Base-by-base conservation (phyloP, 768 basidiomycete species). In the Gelatoporia subvermispora region DNA sequence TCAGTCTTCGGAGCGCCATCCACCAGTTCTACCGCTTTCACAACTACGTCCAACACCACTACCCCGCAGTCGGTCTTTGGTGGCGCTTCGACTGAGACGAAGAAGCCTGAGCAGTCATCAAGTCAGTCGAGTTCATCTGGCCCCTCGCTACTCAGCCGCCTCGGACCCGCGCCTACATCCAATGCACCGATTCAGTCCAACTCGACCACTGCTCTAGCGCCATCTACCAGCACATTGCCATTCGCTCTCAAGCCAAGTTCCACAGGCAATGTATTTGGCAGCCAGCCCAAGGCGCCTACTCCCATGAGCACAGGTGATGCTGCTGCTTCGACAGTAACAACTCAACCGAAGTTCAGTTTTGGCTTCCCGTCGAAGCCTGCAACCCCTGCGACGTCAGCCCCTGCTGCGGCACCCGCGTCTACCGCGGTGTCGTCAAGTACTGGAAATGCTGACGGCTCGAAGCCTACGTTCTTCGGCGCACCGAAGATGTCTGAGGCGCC, bases 301-400 rank as follows among this genome's bases (percentile, higher is more conserved):
- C 25, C 40, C 4, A 16, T 18, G 9, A 25, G 21, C 17, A 41
- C 28, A 24, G 34, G 22, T 10, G 34, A 56, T 8, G 34, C 60
- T 15, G 47, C 49, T 31, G 50, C 60, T 41, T 37, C 51, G 23
- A 61, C 65, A 47, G 65, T 61, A 39, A 49, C 67, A 7, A 45
- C 58, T 21, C 34, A 57, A 7, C 59, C 66, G 5, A 72, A 70
- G 50, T 76, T 74, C 53, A 68, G 52, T 53, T 70, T 76, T 52
- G 69, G 67, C n/a, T 49, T 66, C 41, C 17, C 47, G 39, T 22
- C 61, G 24, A 59, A 46, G 31, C 40, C 34, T 20, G 10, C 45
- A n/a, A 59, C 42, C 28, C 40, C 34, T 23, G 15, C 45, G 18
- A 44, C 43, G 34, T 31, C 43, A 9, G 39, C 37, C 4, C 16